phyloP scores from a whole-genome alignment of 208 protist genomes.

The Endotrypanum monterogeii region DNA sequence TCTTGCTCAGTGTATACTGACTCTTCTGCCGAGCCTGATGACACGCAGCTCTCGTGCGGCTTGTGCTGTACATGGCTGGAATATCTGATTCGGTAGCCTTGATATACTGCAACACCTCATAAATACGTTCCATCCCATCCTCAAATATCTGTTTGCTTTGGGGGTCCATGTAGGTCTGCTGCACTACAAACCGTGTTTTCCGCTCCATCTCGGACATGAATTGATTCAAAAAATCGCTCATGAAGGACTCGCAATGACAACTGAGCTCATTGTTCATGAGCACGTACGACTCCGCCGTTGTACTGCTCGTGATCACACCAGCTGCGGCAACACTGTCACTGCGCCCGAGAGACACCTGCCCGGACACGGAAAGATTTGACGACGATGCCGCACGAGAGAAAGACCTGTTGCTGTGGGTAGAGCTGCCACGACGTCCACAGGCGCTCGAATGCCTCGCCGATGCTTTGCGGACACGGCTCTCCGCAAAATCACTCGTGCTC shows the following conservation, averaged over 20 bases:
- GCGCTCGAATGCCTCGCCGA: conserved; percentile 23
- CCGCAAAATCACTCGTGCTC: not conserved
- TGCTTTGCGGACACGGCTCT: not conserved
- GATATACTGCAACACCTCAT: conserved; percentile 52
- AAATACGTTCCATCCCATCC: conserved; percentile 36
- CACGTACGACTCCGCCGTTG: conserved; percentile 28
- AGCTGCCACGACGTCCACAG: conserved; percentile 35
- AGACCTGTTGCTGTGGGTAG: conserved; percentile 23
- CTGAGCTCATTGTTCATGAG: conserved; percentile 38
- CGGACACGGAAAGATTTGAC: conserved; percentile 3
- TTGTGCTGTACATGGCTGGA: conserved; percentile 41
- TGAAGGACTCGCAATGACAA: conserved; percentile 41
- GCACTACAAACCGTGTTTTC: conserved; percentile 33
- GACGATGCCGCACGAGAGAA: not conserved
- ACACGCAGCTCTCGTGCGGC: conserved; percentile 33
- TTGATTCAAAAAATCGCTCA: conserved; percentile 44
- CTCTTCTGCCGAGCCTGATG: conserved; percentile 50
- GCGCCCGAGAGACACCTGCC: conserved; percentile 24
- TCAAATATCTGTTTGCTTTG: conserved; percentile 52
- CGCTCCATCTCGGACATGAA: conserved; percentile 49
- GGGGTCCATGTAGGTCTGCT: conserved; percentile 55
- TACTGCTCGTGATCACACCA: conserved; percentile 17
- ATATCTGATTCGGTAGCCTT: conserved; percentile 46
- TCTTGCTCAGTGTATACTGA: conserved; percentile 50
- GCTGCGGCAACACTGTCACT: conserved; percentile 14